Conservation (phyloP, 2,329 filamentous ascomycete species). For the Pseudogymnoascus sp. region DNA sequence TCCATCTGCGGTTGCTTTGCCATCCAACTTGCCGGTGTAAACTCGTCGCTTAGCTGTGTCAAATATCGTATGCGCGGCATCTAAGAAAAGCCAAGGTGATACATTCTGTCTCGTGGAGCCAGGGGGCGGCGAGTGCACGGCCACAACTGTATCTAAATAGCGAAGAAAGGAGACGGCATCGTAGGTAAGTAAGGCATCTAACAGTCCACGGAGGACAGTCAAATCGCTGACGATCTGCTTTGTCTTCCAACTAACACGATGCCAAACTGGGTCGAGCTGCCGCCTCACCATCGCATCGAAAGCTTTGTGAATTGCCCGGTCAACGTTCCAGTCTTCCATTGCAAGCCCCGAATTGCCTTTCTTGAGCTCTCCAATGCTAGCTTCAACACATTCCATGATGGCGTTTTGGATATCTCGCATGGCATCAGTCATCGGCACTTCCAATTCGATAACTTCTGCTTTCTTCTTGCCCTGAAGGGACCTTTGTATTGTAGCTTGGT, state of each 20-base stretch:
- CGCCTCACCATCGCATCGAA: slow-evolving; percentile 84
- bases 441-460: slow-evolving; percentile 93
- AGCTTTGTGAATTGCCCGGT: slow-evolving; percentile 84
- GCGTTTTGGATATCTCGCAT: slow-evolving; percentile 94
- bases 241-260: slow-evolving; percentile 89
- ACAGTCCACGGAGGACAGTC: slow-evolving; percentile 70
- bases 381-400: slow-evolving; percentile 91
- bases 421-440: slow-evolving; percentile 88
- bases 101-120: slow-evolving; percentile 82
- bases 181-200: slow-evolving; percentile 74
- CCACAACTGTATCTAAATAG: slow-evolving; percentile 88
- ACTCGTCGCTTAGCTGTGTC: slow-evolving; percentile 81
- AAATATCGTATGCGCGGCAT: slow-evolving; percentile 91
- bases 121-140: slow-evolving; percentile 79
- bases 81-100: slow-evolving; percentile 92
- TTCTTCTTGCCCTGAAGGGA: slow-evolving; percentile 86
- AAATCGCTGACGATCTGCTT: slow-evolving; percentile 90
- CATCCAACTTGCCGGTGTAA: slow-evolving; percentile 65
- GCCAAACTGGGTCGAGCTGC: slow-evolving; percentile 94
- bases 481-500: slow-evolving; percentile 82
- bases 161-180: slow-evolving; percentile 88
- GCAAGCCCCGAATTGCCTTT: slow-evolving; percentile 85
- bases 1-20: slow-evolving; percentile 39
- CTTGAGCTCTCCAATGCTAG: slow-evolving; percentile 87
- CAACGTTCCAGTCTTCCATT: slow-evolving; percentile 94